These are phyloP conservation scores for Collybia sp. DNA, from an alignment of 768 basidiomycete species.

Conservation along the genomic window DNA sequence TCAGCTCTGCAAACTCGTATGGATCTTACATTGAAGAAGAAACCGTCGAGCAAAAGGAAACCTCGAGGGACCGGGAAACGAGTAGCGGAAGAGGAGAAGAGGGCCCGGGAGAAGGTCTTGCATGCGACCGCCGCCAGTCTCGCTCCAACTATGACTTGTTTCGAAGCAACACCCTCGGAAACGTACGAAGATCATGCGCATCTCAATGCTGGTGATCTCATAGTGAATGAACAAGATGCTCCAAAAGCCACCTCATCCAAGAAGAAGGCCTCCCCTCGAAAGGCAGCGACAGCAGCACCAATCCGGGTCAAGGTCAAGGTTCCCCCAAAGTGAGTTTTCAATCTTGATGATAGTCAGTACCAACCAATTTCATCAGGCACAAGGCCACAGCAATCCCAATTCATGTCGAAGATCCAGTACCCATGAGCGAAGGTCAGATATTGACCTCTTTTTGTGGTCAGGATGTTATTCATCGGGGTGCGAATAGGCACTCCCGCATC, in stretches of 20 bases:
- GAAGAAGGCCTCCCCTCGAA: conserved; percentile 46
- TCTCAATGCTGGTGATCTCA: conserved; percentile 7
- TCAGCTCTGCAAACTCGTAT: conserved; percentile 18
- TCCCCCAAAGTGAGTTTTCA: conserved; percentile 17
- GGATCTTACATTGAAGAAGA: conserved; percentile 43
- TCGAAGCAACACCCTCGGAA: conserved; percentile 35
- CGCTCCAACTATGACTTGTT: conserved; percentile 35
- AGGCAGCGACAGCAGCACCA: conserved; percentile 28
- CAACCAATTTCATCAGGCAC: conserved; percentile 9
- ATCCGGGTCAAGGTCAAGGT: conserved; percentile 27
- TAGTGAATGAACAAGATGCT: conserved; percentile 15
- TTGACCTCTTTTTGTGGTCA: too few relatives aligned
- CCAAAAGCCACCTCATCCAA: conserved; percentile 35
- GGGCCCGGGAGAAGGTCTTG: conserved; percentile 37
- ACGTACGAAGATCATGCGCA: conserved; percentile 25
- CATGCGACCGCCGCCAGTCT: conserved; percentile 28
- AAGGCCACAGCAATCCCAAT: conserved; percentile 26
- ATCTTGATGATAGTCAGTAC: conserved; percentile 6
- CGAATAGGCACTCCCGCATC: conserved; percentile 60
- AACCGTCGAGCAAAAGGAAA: conserved; percentile 44
- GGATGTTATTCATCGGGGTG: conserved; percentile 1
- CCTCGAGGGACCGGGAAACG: conserved; percentile 50
- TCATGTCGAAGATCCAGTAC: conserved; percentile 44
- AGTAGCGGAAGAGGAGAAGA: conserved; percentile 38
- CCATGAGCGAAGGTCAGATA: conserved; percentile 57